These are phyloP conservation scores for Penicillium atrosanguineum DNA, from an alignment of 495 filamentous ascomycete genomes.

Conservation along the genomic window DNA sequence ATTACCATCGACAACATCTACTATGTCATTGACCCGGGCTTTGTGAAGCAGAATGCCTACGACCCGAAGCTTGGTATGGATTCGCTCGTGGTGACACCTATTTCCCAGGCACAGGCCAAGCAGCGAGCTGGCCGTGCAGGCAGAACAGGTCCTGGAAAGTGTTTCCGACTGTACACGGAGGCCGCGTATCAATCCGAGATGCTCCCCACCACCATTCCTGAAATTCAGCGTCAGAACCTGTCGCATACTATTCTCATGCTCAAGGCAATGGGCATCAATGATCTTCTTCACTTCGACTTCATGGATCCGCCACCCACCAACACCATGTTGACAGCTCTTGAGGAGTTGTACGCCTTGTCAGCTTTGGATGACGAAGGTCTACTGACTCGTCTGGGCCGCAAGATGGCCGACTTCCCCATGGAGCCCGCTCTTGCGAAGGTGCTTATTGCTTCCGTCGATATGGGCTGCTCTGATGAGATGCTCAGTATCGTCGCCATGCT, in stretches of 20 bases:
- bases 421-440: constrained; percentile 86
- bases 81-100: constrained; percentile 87
- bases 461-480: constrained; percentile 89
- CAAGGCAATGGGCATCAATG: constrained; percentile 99
- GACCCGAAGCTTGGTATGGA: constrained; percentile 99
- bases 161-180: constrained; percentile 94
- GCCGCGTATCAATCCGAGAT: constrained; percentile 95
- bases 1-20: constrained; percentile 98
- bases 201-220: constrained; percentile 91
- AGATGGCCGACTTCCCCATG: constrained; percentile 99
- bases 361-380: constrained; percentile 97
- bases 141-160: constrained; percentile 93
- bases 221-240: constrained; percentile 96
- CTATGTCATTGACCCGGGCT: constrained; percentile 96
- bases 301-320: constrained; percentile 98
- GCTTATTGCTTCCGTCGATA: constrained; percentile 80
- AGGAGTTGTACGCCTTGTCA: constrained; percentile 89
- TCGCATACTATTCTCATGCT: constrained; percentile 95
- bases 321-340: constrained; percentile 93
- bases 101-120: constrained; percentile 95
- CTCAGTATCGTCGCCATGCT: constrained; percentile 96
- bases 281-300: constrained; percentile 95
- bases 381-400: constrained; percentile 84
- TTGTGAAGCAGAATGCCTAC: constrained; percentile 96
- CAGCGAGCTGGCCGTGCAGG: constrained; percentile 92